These are phyloP conservation scores for Candolleomyces efflorescens DNA, from an alignment of 768 basidiomycete genomes.

Conservation along the genomic window DNA sequence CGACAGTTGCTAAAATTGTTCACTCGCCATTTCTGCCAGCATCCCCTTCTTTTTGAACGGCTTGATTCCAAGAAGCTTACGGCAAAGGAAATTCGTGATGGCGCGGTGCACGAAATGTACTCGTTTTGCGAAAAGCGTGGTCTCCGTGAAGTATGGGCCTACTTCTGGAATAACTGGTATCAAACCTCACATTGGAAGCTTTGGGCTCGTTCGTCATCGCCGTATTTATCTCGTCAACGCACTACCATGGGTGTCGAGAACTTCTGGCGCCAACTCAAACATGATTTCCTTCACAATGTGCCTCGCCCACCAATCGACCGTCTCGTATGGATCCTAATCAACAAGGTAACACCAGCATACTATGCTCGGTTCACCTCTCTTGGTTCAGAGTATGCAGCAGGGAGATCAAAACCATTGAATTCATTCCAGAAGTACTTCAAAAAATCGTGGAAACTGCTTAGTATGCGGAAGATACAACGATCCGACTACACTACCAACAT, in stretches of 20 bases:
- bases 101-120: conserved; percentile 32
- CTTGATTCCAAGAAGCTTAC: conserved; percentile 7
- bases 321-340: conserved; percentile 24
- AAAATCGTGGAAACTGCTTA: conserved; percentile 13
- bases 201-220: conserved; percentile 26
- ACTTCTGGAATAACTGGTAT: conserved; percentile 34
- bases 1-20: conserved; percentile 20
- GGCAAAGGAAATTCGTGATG: conserved; percentile 17
- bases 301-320: conserved; percentile 25
- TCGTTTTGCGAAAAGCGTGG: conserved; percentile 21
- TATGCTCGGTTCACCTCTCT: conserved; percentile 12
- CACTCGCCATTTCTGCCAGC: conserved; percentile 25
- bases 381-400: conserved; percentile 13
- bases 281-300: conserved; percentile 20
- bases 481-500: too few species aligned
- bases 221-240: conserved; percentile 16
- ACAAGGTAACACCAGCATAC: conserved; percentile 21
- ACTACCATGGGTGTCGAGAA: conserved; percentile 31
- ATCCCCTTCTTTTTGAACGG: conserved; percentile 20
- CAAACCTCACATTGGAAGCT: conserved; percentile 24
- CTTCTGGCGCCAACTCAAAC: conserved; percentile 28
- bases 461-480: too few species aligned
- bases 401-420: conserved; percentile 17
- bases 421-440: conserved; percentile 23
- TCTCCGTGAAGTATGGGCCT: conserved; percentile 30